Conservation (phyloP, 208 protist species). For the Crithidia bombi region DNA sequence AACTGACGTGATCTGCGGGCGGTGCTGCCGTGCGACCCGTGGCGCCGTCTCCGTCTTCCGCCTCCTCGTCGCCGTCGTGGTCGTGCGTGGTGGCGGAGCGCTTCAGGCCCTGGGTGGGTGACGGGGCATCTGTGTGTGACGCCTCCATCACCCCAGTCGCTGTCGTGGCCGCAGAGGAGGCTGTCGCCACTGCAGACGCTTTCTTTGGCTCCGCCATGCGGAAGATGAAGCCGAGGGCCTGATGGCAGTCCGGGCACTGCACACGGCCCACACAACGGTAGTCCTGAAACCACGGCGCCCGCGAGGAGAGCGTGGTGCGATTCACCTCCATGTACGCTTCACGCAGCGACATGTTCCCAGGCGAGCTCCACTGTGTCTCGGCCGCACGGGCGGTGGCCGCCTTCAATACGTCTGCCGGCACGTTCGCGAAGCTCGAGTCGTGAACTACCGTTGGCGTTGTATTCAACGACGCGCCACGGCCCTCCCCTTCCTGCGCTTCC, state of each 20-base stretch:
- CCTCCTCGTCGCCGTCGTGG: slow-evolving; percentile 3
- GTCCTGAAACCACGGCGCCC: slow-evolving; percentile 65
- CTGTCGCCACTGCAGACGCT: background rate
- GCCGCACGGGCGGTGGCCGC: slow-evolving; percentile 31
- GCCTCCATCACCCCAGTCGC: background rate
- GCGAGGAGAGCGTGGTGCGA: slow-evolving; percentile 64
- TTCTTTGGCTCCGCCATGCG: slow-evolving; percentile 10
- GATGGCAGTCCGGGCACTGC: slow-evolving; percentile 84
- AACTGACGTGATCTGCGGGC: background rate
- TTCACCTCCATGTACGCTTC: slow-evolving; percentile 71
- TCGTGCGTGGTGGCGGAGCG: slow-evolving; percentile 16
- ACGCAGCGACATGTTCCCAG: slow-evolving; percentile 77
- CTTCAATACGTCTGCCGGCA: slow-evolving; percentile 42
- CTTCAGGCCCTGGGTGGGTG: slow-evolving; percentile 30
- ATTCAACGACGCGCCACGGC: background rate
- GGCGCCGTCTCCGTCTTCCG: background rate
- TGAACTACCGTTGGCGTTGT: slow-evolving; percentile 24
- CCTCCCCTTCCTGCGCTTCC: background rate
- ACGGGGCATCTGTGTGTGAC: background rate
- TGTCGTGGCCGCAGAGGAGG: background rate
- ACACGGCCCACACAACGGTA: slow-evolving; percentile 56
- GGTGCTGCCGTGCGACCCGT: background rate
- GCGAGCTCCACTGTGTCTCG: slow-evolving; percentile 46
- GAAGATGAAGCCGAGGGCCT: slow-evolving; percentile 76
- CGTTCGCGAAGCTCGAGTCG: slow-evolving; percentile 21